Evolutionary conservation across 352 stramenopile species (phyloP).

Genomic region (Phytophthora colocasiae): DNA sequence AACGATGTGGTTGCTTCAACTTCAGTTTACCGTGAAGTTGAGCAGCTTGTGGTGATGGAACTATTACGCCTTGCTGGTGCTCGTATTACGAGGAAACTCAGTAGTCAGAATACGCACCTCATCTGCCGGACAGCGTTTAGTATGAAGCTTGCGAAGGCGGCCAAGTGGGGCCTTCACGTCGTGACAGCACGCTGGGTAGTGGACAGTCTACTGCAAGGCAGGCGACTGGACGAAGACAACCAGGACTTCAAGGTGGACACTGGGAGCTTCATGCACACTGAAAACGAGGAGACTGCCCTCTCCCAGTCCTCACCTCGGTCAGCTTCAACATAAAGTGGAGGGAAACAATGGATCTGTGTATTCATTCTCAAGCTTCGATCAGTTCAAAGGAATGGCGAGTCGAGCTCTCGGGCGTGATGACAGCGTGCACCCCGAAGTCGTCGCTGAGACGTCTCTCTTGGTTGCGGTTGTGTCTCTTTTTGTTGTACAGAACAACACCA

Average conservation of each 20-base stretch:
- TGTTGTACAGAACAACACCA: conserved; percentile 7
- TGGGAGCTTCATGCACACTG: conserved; percentile 5
- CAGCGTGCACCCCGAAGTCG: conserved; percentile 24
- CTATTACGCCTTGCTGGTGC: conserved; percentile 66
- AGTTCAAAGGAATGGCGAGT: conserved; percentile 16
- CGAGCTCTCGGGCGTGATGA: conserved; percentile 17
- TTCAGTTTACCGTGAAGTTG: conserved; percentile 69
- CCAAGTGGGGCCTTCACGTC: conserved; percentile 55
- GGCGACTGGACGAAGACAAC: conserved; percentile 44
- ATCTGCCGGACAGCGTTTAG: conserved; percentile 59
- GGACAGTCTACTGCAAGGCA: conserved; percentile 57
- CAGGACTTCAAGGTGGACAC: conserved; percentile 35
- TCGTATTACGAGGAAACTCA: conserved; percentile 56
- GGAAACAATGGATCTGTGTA: too few relatives aligned
- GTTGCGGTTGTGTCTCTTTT: neutral
- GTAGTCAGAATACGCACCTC: conserved; percentile 68
- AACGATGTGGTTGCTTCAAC: conserved; percentile 53
- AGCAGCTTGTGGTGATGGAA: conserved; percentile 67
- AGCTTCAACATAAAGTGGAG: conserved; percentile 6
- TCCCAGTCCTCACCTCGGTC: conserved; percentile 14
- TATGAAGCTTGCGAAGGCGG: conserved; percentile 73
- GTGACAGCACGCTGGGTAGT: conserved; percentile 78
- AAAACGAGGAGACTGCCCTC: conserved; percentile 11
- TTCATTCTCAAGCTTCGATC: conserved; percentile 5
- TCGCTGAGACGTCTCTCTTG: conserved; percentile 21